These are phyloP conservation scores for Eremothecium cymbalariae DNA, from an alignment of 1,139 yeast genomes.

Conservation along the genomic window DNA sequence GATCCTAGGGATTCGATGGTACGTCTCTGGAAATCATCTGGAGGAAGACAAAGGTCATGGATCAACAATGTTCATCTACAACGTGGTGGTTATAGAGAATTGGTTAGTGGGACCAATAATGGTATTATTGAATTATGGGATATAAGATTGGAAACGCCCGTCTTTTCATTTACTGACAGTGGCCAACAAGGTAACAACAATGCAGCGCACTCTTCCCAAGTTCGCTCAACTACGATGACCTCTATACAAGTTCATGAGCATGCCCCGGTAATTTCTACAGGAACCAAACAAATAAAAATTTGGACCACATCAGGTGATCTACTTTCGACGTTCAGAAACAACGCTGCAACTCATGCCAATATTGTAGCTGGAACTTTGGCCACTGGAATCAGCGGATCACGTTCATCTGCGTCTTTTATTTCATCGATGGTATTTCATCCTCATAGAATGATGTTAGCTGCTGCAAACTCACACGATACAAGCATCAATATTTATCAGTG, in stretches of 20 bases:
- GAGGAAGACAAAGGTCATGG: constrained; percentile 40
- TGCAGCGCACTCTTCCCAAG: constrained; percentile 9
- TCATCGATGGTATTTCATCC: constrained; percentile 79
- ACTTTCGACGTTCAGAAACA: constrained; percentile 54
- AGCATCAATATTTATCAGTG: constrained; percentile 61
- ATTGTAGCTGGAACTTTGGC: constrained; percentile 30
- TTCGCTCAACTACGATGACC: constrained; percentile 41
- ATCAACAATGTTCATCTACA: constrained; percentile 88
- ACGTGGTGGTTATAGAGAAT: constrained; percentile 89
- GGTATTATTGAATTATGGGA: constrained; percentile 90
- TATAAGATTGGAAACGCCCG: constrained; percentile 65
- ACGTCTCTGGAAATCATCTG: constrained; percentile 48
- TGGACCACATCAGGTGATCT: constrained; percentile 84
- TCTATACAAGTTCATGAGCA: constrained; percentile 86
- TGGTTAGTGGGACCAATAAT: constrained; percentile 74
- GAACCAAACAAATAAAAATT: constrained; percentile 69
- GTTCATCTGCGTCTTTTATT: constrained; percentile 39
- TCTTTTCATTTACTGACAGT: constrained; percentile 52
- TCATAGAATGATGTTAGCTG: constrained; percentile 88
- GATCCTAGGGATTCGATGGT: constrained; percentile 85
- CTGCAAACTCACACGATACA: constrained; percentile 73
- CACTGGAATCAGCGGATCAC: constrained; percentile 22
- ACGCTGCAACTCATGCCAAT: constrained; percentile 32
- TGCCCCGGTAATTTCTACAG: constrained; percentile 88
- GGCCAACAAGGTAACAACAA: constrained; percentile 11